Conservation (phyloP, 2,329 filamentous ascomycete species). For the Botrytis paeoniae region DNA sequence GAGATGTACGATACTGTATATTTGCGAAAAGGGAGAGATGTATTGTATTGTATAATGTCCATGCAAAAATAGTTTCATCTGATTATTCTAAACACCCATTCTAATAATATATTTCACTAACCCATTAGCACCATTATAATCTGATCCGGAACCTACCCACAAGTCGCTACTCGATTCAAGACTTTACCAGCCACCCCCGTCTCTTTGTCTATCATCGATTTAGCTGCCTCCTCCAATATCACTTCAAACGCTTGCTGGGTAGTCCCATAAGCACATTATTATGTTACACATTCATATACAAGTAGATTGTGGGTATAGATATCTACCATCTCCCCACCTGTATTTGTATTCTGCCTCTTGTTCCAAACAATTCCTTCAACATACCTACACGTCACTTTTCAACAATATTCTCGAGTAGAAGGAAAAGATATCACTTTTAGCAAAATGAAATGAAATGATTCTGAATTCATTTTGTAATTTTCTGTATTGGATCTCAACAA, state of each 20-base stretch:
- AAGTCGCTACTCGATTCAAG: not conserved
- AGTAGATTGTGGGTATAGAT: not conserved
- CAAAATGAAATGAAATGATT: not conserved
- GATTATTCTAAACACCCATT: not conserved
- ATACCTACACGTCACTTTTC: not conserved
- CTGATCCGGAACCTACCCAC: not conserved
- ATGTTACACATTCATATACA: not conserved
- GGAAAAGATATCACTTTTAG: not conserved
- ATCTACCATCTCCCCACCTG: not conserved
- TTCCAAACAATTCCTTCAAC: not conserved
- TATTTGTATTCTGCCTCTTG: not conserved
- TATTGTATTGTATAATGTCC: not conserved
- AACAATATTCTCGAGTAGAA: not conserved
- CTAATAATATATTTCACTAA: too few relatives aligned
- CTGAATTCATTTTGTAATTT: not conserved
- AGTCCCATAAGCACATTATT: too few relatives aligned
- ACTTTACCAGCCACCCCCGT: too few relatives aligned
- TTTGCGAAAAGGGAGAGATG: accelerated
- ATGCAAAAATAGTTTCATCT: not conserved
- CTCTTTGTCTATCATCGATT: not conserved
- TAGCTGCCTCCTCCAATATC: not conserved
- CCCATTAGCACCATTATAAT: too few relatives aligned
- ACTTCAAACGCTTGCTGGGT: too few relatives aligned
- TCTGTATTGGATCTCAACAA: not conserved
- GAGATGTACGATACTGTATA: not conserved